Evolutionary conservation across 2,329 filamentous ascomycete genomes (phyloP).

Genomic region (Coniella lustricola): DNA sequence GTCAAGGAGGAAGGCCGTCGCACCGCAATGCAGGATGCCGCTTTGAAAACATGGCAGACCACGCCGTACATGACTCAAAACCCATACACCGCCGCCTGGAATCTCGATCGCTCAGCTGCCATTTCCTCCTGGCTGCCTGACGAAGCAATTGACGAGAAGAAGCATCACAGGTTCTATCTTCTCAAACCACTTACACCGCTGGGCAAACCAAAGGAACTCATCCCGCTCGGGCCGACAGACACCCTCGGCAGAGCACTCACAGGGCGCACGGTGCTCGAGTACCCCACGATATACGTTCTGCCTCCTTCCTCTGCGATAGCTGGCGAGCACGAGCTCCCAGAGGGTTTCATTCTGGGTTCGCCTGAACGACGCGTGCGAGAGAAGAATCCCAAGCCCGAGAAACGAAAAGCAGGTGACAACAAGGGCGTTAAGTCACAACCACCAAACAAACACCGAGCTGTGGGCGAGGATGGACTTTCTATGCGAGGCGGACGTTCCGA

Average conservation of each 20-base stretch:
- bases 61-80: conserved; percentile 21
- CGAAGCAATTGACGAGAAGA: conserved; percentile 11
- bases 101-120: conserved; percentile 8
- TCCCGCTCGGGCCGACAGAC: conserved; percentile 42
- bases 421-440: conserved; percentile 1
- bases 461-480: background rate
- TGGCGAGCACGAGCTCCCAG: conserved; percentile 16
- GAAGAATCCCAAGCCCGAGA: background rate
- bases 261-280: conserved; percentile 59
- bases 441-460: conserved; percentile 8
- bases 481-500: background rate
- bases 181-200: conserved; percentile 15
- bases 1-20: conserved; percentile 11
- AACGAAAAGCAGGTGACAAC: conserved; percentile 1
- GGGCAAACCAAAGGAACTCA: conserved; percentile 31
- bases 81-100: conserved; percentile 21
- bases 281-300: conserved; percentile 62
- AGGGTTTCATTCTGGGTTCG: conserved; percentile 19
- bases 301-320: conserved; percentile 17
- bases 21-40: conserved; percentile 17
- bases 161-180: conserved; percentile 22
- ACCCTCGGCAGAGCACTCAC: conserved; percentile 46
- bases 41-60: conserved; percentile 18
- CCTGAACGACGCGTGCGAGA: conserved; percentile 16
- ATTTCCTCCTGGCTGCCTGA: conserved; percentile 19